Percentiles rank a stretch among this genome's conserved stretches.
Conservation (phyloP, 169 alveolate genomes). For the Cryptosporidium sp. region DNA sequence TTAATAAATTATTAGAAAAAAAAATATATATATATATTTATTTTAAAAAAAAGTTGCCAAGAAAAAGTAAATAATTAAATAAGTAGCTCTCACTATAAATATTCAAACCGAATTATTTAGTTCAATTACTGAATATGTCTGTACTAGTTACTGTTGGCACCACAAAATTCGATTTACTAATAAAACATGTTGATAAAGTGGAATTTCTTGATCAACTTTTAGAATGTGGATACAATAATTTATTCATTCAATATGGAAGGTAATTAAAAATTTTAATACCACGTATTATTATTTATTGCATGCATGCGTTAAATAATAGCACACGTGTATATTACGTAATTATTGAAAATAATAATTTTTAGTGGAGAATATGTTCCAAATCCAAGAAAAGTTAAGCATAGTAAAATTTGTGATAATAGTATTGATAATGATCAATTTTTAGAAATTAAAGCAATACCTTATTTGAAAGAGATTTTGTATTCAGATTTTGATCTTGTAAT, state of each 20-base stretch:
- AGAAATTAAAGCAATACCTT: slow-evolving; percentile 8
- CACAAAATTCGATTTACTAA: slow-evolving; percentile 81
- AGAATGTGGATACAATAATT: slow-evolving; percentile 31
- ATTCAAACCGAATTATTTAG: not conserved
- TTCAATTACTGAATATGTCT: slow-evolving; percentile 39
- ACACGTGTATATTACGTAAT: slow-evolving; percentile 12
- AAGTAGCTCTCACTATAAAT: not conserved
- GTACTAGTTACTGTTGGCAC: slow-evolving; percentile 84
- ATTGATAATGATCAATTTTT: not conserved
- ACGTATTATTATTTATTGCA: slow-evolving; percentile 3
- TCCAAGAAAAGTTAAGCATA: not conserved
- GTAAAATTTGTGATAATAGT: not conserved
- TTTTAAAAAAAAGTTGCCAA: too few relatives aligned
- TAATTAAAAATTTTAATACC: slow-evolving; percentile 6
- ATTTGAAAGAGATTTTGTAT: slow-evolving; percentile 30
- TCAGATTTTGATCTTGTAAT: slow-evolving; percentile 78
- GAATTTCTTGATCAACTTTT: slow-evolving; percentile 56
- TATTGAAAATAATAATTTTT: not conserved
- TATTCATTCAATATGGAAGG: slow-evolving; percentile 73
- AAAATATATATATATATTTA: not conserved
- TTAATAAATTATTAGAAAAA: too few relatives aligned
- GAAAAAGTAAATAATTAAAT: not conserved
- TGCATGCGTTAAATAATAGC: not conserved
- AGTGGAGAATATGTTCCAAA: slow-evolving; percentile 60
- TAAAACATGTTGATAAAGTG: slow-evolving; percentile 78